Evolutionary conservation across 305 asterid genomes (phyloP), one percentile per base, ranked within the genome.

Genomic region (Fraxinus xanthoxyloides): DNA sequence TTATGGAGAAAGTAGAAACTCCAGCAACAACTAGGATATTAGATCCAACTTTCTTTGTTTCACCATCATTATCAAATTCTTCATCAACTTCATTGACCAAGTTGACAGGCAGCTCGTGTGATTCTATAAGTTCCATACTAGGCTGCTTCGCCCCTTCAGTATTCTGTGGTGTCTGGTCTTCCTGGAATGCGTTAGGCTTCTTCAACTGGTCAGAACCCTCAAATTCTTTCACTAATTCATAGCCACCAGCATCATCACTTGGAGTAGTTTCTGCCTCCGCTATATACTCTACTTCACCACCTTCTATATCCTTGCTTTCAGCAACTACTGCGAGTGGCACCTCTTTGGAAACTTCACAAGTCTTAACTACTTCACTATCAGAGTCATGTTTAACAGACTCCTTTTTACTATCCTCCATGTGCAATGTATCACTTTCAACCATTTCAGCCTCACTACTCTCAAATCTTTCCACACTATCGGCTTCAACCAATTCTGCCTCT

Each of bases 11-110:
- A 32, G 82, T n/a, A 67, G 78, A 83, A 75, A 85, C 76, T 56
- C 87, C 89, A 38, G 80, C 8, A 34, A 82, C 5, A 65, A 80
- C 84, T 56, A 77, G 1, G 24, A 75, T 31, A 8, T 77, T 82
- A 72, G 43, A 46, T 84, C 82, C 89, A 70, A 30, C 35, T 83
- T 82, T 79, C 81, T 74, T 81, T 35, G 32, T 61, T 76, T 70
- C 90, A 81, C 12, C 84, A 30, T 67, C 85, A 46, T 7, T 9
- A 26, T 84, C 82, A 67, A 46, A 46, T 75, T 77, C 84, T 77
- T 76, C 78, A 72, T 84, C 79, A 31, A 36, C 48, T 65, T 79
- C 81, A 9, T 65, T 13, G 23, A 40, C 73, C 23, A 77, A 59
- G 70, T 63, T 79, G 59, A 30, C 78, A 13, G 72, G 69, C 65